Percentiles rank a stretch among this genome's conserved stretches.
Evolutionary conservation across 805 yeast species (phyloP).

Genomic region (Kodamaea sagamina): DNA sequence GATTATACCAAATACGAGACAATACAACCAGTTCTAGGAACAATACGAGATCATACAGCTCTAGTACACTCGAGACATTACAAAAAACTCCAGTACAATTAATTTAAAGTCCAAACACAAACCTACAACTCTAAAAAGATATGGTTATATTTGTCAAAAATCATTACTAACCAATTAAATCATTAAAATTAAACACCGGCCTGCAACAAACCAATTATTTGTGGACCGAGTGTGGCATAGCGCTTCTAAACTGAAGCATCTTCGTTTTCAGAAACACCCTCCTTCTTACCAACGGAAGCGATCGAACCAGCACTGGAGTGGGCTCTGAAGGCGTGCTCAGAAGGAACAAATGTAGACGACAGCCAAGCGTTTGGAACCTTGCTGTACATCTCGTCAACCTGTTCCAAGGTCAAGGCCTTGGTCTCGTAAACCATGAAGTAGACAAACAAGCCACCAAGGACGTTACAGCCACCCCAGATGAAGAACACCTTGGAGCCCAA

Average conservation of each 20-base stretch:
- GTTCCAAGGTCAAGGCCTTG: slow-evolving; percentile 44
- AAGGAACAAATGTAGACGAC: slow-evolving; percentile 33
- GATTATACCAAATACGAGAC: too few relatives aligned
- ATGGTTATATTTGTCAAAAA: slow-evolving; percentile 1
- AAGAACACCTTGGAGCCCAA: slow-evolving; percentile 44
- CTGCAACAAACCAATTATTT: not conserved
- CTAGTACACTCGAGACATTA: too few relatives aligned
- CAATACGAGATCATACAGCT: too few relatives aligned
- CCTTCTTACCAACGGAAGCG: slow-evolving; percentile 25
- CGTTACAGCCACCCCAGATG: slow-evolving; percentile 46
- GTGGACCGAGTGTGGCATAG: not conserved
- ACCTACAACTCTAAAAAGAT: not conserved
- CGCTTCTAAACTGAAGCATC: slow-evolving; percentile 2
- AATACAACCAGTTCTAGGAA: too few relatives aligned
- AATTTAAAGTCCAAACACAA: not conserved
- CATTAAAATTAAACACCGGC: slow-evolving; percentile 1
- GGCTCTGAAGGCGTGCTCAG: slow-evolving; percentile 38
- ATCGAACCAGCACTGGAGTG: slow-evolving; percentile 17
- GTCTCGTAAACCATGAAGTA: slow-evolving; percentile 40
- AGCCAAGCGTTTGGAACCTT: slow-evolving; percentile 36
- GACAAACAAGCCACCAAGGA: slow-evolving; percentile 34
- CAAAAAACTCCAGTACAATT: too few relatives aligned
- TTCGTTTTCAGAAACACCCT: slow-evolving; percentile 30
- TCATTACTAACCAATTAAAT: slow-evolving; percentile 3
- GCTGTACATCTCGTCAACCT: slow-evolving; percentile 43